These are phyloP conservation scores for Fusarium sp. DNA, from an alignment of 2,329 filamentous ascomycete species.

Conservation along the genomic window DNA sequence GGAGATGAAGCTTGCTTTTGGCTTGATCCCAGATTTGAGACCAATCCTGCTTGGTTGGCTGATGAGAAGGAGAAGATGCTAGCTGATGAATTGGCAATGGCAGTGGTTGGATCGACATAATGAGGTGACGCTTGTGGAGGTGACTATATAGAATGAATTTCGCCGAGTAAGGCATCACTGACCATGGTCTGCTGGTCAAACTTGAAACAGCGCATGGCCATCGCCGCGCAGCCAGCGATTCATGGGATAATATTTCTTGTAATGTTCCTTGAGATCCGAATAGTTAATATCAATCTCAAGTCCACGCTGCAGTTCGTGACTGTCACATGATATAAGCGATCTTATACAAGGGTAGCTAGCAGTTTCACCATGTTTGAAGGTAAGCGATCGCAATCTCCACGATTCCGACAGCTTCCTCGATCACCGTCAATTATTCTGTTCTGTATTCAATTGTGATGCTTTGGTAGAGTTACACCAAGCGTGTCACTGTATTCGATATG, in stretches of 20 bases:
- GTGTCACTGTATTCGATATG: not conserved
- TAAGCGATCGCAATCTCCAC: conserved; percentile 4
- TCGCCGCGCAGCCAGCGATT: accelerated
- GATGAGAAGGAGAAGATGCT: conserved; percentile 3
- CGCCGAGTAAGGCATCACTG: too few species aligned
- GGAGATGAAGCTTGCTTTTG: conserved; percentile 7
- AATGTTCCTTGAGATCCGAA: not conserved
- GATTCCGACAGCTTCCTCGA: not conserved
- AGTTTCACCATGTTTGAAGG: not conserved
- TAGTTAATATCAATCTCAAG: not conserved
- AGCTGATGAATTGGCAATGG: not conserved
- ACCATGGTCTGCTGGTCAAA: too few species aligned
- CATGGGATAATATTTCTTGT: accelerated
- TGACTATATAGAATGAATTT: not conserved
- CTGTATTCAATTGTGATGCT: accelerated
- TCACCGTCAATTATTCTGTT: not conserved
- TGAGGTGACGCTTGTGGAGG: not conserved
- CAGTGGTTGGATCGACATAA: not conserved
- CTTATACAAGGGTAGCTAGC: not conserved
- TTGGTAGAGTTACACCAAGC: not conserved
- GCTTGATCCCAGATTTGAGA: not conserved
- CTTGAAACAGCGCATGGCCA: accelerated
- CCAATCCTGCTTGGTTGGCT: not conserved
- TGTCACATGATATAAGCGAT: not conserved
- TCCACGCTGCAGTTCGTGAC: not conserved